phyloP scores from a whole-genome alignment of 768 basidiomycete species.

The Vararia minispora region DNA sequence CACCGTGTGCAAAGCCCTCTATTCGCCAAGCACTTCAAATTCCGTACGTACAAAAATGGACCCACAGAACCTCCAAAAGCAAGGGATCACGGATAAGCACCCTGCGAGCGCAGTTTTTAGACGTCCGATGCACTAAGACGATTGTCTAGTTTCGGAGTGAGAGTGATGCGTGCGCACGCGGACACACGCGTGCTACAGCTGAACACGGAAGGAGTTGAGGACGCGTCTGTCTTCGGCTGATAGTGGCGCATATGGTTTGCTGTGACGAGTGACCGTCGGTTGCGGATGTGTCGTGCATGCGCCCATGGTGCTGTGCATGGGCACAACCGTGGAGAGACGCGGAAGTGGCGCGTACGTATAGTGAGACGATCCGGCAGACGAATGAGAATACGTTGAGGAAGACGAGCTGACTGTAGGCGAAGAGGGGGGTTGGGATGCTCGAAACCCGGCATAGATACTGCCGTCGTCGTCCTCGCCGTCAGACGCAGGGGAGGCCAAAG shows the following conservation, averaged over 20 bases:
- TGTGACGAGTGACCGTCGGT: slow-evolving; percentile 9
- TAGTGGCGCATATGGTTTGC: slow-evolving; percentile 21
- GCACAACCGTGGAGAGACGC: slow-evolving; percentile 11
- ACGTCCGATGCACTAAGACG: too few relatives aligned
- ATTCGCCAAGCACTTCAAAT: too few relatives aligned
- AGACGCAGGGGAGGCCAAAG: slow-evolving; percentile 18
- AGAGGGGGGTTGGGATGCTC: slow-evolving; percentile 7
- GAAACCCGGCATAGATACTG: slow-evolving; percentile 13
- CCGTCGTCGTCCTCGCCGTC: slow-evolving; percentile 16
- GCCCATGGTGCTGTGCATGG: slow-evolving; percentile 6
- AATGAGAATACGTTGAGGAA: slow-evolving; percentile 1
- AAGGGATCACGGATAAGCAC: too few relatives aligned
- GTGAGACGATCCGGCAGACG: slow-evolving; percentile 2
- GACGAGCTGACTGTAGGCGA: too few relatives aligned
- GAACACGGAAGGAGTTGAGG: slow-evolving; percentile 24
- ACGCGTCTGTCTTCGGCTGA: slow-evolving; percentile 25
- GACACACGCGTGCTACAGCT: too few relatives aligned
- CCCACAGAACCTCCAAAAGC: too few relatives aligned
- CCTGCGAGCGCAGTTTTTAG: too few relatives aligned
- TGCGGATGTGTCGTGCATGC: slow-evolving; percentile 8
- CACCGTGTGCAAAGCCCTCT: too few relatives aligned
- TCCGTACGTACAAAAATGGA: too few relatives aligned
- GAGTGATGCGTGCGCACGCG: too few relatives aligned
- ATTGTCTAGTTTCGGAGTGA: too few relatives aligned
- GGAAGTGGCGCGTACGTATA: slow-evolving; percentile 10